Evolutionary conservation across 2,329 filamentous ascomycete genomes (phyloP).

Genomic region (Phoma sp.): DNA sequence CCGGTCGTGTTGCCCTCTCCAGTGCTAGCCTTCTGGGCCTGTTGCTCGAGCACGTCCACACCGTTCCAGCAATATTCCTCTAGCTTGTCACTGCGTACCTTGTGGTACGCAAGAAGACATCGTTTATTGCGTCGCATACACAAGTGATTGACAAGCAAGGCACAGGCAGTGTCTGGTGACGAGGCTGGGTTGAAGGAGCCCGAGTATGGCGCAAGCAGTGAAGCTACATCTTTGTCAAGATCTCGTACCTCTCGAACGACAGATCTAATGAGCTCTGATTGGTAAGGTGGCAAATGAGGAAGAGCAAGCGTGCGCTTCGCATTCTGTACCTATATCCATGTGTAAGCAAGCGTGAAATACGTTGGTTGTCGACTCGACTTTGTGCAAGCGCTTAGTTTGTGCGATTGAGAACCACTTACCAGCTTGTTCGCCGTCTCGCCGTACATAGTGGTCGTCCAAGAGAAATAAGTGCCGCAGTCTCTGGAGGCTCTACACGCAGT

Average conservation of each 20-base stretch:
- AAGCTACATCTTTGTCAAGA: slow-evolving; percentile 82
- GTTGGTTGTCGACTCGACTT: neutral
- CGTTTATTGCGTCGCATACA: slow-evolving; percentile 96
- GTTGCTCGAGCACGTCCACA: slow-evolving; percentile 76
- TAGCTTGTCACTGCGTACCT: slow-evolving; percentile 85
- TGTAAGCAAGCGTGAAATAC: neutral
- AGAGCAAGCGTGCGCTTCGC: slow-evolving; percentile 93
- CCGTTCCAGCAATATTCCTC: slow-evolving; percentile 95
- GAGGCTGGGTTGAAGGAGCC: slow-evolving; percentile 84
- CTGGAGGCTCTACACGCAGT: neutral
- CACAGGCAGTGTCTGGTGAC: slow-evolving; percentile 84
- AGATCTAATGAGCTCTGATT: slow-evolving; percentile 85
- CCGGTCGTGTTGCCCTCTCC: slow-evolving; percentile 50
- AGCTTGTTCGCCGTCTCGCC: slow-evolving; percentile 87
- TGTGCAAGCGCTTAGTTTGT: neutral
- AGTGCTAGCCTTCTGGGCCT: slow-evolving; percentile 50
- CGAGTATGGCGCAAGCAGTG: slow-evolving; percentile 80
- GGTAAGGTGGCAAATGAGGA: slow-evolving; percentile 85
- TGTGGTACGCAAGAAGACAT: slow-evolving; percentile 92
- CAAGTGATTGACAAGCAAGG: slow-evolving; percentile 89
- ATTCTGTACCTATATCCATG: slow-evolving; percentile 75
- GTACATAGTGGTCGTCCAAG: slow-evolving; percentile 67
- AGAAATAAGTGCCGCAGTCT: neutral
- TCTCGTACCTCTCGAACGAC: slow-evolving; percentile 92
- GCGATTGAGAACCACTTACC: slow-evolving; percentile 54